phyloP scores from a whole-genome alignment of 768 basidiomycete species.

The Grammothele lineata region DNA sequence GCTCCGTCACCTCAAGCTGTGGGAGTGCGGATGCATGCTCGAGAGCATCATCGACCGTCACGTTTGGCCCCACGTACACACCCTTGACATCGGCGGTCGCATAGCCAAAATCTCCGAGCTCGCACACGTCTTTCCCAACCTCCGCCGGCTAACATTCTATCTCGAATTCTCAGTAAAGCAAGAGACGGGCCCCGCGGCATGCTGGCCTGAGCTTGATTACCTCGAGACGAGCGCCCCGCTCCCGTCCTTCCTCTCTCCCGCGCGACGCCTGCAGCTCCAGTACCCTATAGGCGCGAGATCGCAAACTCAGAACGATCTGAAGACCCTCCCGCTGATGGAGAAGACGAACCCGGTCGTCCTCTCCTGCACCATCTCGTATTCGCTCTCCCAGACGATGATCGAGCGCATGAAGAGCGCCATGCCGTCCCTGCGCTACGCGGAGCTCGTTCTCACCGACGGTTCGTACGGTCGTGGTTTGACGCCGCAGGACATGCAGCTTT shows the following conservation, averaged over 20 bases:
- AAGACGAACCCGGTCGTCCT: conserved; percentile 15
- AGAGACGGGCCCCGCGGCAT: conserved; percentile 10
- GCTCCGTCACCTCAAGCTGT: conserved; percentile 14
- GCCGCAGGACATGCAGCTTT: conserved; percentile 6
- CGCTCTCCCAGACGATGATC: conserved; percentile 6
- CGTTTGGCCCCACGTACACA: conserved; percentile 15
- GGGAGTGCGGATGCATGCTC: conserved; percentile 20
- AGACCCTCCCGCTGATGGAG: conserved; percentile 12
- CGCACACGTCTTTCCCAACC: conserved; percentile 16
- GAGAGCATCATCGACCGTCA: conserved; percentile 13
- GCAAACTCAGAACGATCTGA: conserved; percentile 5
- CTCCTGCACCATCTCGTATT: conserved; percentile 11
- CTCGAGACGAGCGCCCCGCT: conserved; percentile 17
- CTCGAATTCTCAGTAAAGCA: conserved; percentile 17
- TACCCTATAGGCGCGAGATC: conserved; percentile 9
- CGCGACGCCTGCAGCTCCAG: conserved; percentile 14
- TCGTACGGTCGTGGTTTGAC: conserved; percentile 1
- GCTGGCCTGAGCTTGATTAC: conserved; percentile 17
- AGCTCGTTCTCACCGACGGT: conserved; percentile 15
- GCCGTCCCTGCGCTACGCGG: conserved; percentile 16
- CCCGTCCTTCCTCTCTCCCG: conserved; percentile 13
- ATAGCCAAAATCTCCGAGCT: conserved; percentile 14
- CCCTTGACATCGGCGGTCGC: conserved; percentile 18
- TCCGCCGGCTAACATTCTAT: conserved; percentile 16
- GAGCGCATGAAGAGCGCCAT: conserved; percentile 12